Evolutionary conservation across 2,329 filamentous ascomycete species (phyloP), one percentile per base, ranked within the genome.

Genomic region (Ophiostoma piceae): DNA sequence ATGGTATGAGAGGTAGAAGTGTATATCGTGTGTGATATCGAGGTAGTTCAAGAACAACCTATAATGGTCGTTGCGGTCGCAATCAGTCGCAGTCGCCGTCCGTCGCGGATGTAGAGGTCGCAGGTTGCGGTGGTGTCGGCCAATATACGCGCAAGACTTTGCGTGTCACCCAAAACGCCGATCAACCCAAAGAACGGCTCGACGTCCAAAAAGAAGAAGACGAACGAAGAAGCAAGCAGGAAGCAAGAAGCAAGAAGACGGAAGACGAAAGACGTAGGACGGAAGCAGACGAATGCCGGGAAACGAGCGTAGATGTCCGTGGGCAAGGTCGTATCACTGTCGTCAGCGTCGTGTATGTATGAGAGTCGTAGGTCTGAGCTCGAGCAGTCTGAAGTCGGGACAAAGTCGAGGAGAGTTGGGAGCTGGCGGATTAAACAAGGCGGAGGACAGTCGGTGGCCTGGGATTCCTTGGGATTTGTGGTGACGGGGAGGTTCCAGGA

Each of bases 1-100:
- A 97, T 97, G 73, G 74, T 83, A 12, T 16, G 39, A 47, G 65
- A 57, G 16, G 29, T 16, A 43, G 6, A 29, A 26, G 6, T 14
- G 32, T n/a, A n/a, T n/a, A 2, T 47, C 8, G 51, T 16, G 51
- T 4, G n/a, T 57, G 51, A 35, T 35, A 35, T 29, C 43, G n/a
- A 47, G 4, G 57, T 5, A 26, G 16, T 62, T 19, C 57, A 9
- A 41, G 12, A 62, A 14, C 57, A 26, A 11, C 57, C 29, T 11
- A 7, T 14, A 14, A 62, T 35, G 57, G 29, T 35, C 14, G 12
- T 16, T 37, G 60, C 60, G 2, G 60, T 64, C 19, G 60, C 60
- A 11, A 16, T 47, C 16, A 11, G 29, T 47, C 43, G 43, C 43
- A n/a, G 43, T 47, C 29, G 60, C 29, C 12, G 57, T 62, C 57